Base-by-base conservation (phyloP, 2,329 filamentous ascomycete genomes). In the Penicillium sp. region DNA sequence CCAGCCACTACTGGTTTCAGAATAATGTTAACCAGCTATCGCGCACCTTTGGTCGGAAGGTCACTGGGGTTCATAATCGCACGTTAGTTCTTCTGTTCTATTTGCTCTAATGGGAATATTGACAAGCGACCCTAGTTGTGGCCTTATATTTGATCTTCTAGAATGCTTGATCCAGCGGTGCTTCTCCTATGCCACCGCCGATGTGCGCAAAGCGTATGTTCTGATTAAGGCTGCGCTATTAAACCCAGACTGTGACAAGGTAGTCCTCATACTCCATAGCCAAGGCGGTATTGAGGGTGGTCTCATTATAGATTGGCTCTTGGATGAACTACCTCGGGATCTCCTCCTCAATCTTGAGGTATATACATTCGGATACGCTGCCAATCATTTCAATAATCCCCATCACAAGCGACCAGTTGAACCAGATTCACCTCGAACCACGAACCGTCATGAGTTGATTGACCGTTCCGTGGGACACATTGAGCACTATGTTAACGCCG, bases 351-450 rank as follows among this genome's bases (percentile, higher is more conserved):
- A 86, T 51, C 71, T 88, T 0, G 84, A 90, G 60, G 75, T 90
- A 9, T 75, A 74, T 60, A 89, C 84, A 0, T 90, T 90, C 57
- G 85, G 83, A 17, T 83, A 78, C 40, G 84, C 84, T 0, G 82
- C 85, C 0, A 86, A 86, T 52, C 84, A 89, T 59, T 89, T 87
- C 68, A 88, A 88, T 60, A 86, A 87, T 47, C 85, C 84, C 4
- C 40, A 20, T 0, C 74, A 77, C 48, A 72, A 16, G 75, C 39
- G 18, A 20, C 42, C 8, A 27, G 31, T 14, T 4, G 35, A 30
- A 5, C 11, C 32, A 10, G 16, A 15, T 16, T 12, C 14, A 10
- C 8, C 10, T 11, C 27, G 28, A 1, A 6, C 15, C 14, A 28
- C 37, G 9, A 16, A n/a, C 3, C 6, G 7, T 13, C 17, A 35